Evolutionary conservation across 768 basidiomycete genomes (phyloP), one percentile per base, ranked within the genome.

Genomic region (Mycena vulgaris): DNA sequence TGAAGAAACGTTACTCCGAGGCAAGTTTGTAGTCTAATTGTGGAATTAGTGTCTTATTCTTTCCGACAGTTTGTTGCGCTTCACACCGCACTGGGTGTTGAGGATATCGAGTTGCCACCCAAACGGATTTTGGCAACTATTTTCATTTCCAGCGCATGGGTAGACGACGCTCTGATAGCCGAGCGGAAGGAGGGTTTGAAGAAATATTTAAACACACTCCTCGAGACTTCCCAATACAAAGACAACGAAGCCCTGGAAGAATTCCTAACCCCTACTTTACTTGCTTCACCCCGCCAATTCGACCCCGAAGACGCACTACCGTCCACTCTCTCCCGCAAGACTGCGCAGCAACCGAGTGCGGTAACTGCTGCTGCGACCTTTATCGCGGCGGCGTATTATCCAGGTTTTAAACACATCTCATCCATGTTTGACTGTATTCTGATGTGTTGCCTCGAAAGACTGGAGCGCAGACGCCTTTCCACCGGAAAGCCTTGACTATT

Each of bases 71-170:
- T 73, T 40, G 64, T 42, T 9, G 61, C 64, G 13, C 72, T 73
- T 10, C 39, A 67, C 62, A 21, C 49, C 21, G 52, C 62, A 3
- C 25, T 73, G 23, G 65, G 65, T 47, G 48, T 66, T 33, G 28
- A 49, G 11, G 57, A 70, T 28, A 10, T 61, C 27, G 64, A 63
- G 14, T 83, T 90, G 13, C 88, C 89, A 14, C 86, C 88, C 5
- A 89, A 87, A 77, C 84, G 85, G n/a, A 78, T 85, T 25, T 76
- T 89, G 8, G 76, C 78, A n/a, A 87, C 85, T 11, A 82, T 81
- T 1, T 86, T 89, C 72, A 63, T 88, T 23, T 87, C 88, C 0
- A 85, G 84, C 2, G 86, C 86, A 3, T 89, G 89, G 88, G 79
- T 86, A 19, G 86, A 89, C 73, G 87, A 89, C 69, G 66, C 80